Conservation (phyloP, 129 eudicot species). For the Silybum marianum region DNA sequence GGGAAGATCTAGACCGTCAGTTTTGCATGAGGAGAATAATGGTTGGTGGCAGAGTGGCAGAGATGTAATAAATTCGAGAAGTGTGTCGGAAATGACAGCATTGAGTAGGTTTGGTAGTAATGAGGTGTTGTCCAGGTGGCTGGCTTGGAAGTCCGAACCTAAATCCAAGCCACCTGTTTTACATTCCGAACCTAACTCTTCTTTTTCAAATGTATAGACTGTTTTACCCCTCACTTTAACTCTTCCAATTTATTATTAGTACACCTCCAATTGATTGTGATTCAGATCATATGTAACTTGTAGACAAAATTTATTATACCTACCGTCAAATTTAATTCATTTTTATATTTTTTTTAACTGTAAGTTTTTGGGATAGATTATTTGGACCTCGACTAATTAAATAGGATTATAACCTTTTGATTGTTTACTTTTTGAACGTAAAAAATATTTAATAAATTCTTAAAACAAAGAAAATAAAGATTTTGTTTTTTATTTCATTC, state of each 20-base stretch:
- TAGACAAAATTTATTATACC: no score
- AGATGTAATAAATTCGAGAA: constrained; percentile 72
- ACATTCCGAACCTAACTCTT: constrained; percentile 35
- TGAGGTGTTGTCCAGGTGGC: constrained; percentile 39
- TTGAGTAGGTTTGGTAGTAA: constrained; percentile 66
- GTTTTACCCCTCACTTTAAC: neutral
- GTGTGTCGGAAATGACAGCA: constrained; percentile 94
- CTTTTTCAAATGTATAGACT: constrained; percentile 36
- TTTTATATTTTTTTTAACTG: no score
- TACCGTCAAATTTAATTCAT: no score
- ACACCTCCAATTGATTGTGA: constrained; percentile 5
- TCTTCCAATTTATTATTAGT: neutral
- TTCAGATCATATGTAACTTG: neutral
- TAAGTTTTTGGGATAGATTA: no score
- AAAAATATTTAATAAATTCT: no score
- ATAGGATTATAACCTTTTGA: no score
- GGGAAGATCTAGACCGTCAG: constrained; percentile 47
- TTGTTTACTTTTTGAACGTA: no score
- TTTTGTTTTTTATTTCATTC: no score
- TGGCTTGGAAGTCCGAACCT: constrained; percentile 75
- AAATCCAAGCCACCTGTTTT: constrained; percentile 32
- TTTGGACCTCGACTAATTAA: no score
- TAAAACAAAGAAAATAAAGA: no score
- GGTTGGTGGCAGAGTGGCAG: constrained; percentile 55
- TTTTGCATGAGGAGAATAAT: constrained; percentile 40